These are phyloP conservation scores for Talaromyces sp. DNA, from an alignment of 2,329 filamentous ascomycete genomes.

Conservation along the genomic window DNA sequence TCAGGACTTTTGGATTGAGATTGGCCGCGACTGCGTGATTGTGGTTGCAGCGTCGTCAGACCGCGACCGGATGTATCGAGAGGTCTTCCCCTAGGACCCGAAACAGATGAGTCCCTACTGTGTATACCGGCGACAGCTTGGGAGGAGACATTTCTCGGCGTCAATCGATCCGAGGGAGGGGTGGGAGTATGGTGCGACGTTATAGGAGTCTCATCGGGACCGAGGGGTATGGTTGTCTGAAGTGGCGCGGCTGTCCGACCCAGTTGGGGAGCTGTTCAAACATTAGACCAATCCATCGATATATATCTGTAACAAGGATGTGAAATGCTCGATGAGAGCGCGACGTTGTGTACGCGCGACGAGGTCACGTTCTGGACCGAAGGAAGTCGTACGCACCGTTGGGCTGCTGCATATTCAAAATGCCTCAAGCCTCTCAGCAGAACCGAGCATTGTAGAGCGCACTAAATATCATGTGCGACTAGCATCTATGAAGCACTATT, in stretches of 20 bases:
- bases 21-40: slow-evolving; percentile 35
- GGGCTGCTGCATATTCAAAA: slow-evolving; percentile 16
- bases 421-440: slow-evolving; percentile 13
- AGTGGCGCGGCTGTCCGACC: slow-evolving; percentile 37
- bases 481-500: neutral
- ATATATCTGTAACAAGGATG: neutral
- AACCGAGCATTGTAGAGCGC: neutral
- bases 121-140: slow-evolving; percentile 40
- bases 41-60: slow-evolving; percentile 36
- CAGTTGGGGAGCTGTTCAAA: slow-evolving; percentile 25
- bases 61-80: slow-evolving; percentile 35
- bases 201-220: slow-evolving; percentile 38
- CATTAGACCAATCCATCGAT: neutral
- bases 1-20: slow-evolving; percentile 45
- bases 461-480: neutral
- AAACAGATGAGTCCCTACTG: slow-evolving; percentile 44
- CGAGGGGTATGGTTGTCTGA: slow-evolving; percentile 41
- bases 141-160: slow-evolving; percentile 36
- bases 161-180: slow-evolving; percentile 38
- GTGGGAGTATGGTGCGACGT: slow-evolving; percentile 38
- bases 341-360: slow-evolving; percentile 4
- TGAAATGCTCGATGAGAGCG: neutral
- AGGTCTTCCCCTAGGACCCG: slow-evolving; percentile 37
- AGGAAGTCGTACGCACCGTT: slow-evolving; percentile 14
- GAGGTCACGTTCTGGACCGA: neutral